A percentile compares a stretch with the other conserved stretches of the same genome.
Evolutionary conservation across 1,284 basidiomycete genomes (phyloP).

Genomic region (Porodaedalea pini): DNA sequence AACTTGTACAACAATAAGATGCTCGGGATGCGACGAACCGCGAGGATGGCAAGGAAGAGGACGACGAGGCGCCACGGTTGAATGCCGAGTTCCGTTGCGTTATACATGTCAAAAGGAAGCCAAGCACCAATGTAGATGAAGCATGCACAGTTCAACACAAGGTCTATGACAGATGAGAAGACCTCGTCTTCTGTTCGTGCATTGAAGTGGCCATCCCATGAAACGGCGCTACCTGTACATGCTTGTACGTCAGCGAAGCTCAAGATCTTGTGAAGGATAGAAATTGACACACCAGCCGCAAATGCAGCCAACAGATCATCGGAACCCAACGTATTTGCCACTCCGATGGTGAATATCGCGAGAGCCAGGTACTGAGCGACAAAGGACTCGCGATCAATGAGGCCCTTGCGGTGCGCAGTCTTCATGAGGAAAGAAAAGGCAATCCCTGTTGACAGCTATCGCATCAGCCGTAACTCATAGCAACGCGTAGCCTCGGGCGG

Average conservation of each 20-base stretch:
- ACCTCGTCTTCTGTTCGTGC: conserved; percentile 78
- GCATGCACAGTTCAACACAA: conserved; percentile 78
- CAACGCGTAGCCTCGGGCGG: background rate
- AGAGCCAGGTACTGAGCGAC: conserved; percentile 88
- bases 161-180: conserved; percentile 88
- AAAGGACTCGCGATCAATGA: conserved; percentile 89
- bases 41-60: conserved; percentile 63
- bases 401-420: conserved; percentile 68
- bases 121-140: conserved; percentile 92
- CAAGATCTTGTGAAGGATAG: too few species aligned
- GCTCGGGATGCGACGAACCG: conserved; percentile 73
- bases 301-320: conserved; percentile 91
- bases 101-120: conserved; percentile 76
- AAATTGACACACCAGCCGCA: conserved; percentile 62
- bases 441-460: conserved; percentile 42
- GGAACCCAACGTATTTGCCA: conserved; percentile 73
- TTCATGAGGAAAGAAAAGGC: conserved; percentile 81
- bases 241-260: too few species aligned
- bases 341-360: conserved; percentile 75
- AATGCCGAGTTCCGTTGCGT: conserved; percentile 59
- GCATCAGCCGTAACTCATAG: background rate
- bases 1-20: conserved; percentile 73
- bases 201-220: conserved; percentile 94
- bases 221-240: conserved; percentile 63
- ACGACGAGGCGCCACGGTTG: conserved; percentile 73